Evolutionary conservation across 2,329 filamentous ascomycete species (phyloP), one percentile per base, ranked within the genome.

Genomic region (Fusarium avenaceum): DNA sequence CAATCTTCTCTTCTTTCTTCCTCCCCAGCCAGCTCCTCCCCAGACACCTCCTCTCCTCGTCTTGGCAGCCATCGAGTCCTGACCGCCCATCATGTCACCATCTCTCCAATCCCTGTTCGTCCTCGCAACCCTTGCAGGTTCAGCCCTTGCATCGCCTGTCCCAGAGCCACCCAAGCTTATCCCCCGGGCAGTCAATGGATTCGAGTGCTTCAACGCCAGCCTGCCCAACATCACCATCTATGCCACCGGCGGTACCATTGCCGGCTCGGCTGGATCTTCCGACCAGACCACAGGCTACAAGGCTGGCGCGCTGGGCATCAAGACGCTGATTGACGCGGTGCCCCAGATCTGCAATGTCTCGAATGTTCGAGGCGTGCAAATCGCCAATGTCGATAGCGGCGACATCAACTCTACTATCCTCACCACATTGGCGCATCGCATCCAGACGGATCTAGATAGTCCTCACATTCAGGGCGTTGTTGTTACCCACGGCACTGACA

Each of bases 401-500:
- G 76, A 79, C 44, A 77, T 89, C 49, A 86, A 84, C 13, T 76
- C 82, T 10, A 79, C 76, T 4, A 80, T 86, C 51, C 79, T 84
- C 19, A 77, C 87, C 14, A 80, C 78, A 8, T 70, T 88, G 19
- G 79, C 82, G 4, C 78, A 83, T 13, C 76, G 79, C 32, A 82
- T 88, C 58, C 83, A 85, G 53, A 57, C 50, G 7, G 83, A 84
- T 54, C 75, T 87, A 2, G 80, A 82, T 22, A 72, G 69, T 39
- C 76, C 77, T 6, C 54, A 76, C 20, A 75, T 74, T 19, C 74
- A 78, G 75, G 87, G 83, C n/a, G 85, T 85, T 4, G 85, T 89
- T 4, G 78, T 91, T 46, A 89, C 88, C 0, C 88, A 90, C 67
- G 88, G 88, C 33, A 90, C 89, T 10, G 88, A 91, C 70, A 88